phyloP scores from a whole-genome alignment of 2,329 filamentous ascomycete species.

The Fusarium heterosporum region DNA sequence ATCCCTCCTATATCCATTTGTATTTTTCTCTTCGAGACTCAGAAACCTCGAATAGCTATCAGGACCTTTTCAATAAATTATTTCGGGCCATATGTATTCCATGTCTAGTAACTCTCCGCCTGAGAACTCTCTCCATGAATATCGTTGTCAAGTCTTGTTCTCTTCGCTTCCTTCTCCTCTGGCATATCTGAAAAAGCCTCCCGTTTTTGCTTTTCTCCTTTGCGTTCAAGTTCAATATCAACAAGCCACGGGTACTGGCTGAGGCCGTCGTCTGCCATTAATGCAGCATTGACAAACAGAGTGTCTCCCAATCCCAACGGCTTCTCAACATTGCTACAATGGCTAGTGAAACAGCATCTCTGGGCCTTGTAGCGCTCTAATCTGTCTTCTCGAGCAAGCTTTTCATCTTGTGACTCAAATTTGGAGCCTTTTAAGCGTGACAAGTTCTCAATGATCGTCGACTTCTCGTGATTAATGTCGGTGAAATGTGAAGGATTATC shows the following conservation, averaged over 20 bases:
- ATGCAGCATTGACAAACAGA: constrained; percentile 36
- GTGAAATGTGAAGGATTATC: constrained; percentile 57
- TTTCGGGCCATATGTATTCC: too few species aligned
- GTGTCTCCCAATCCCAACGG: neutral
- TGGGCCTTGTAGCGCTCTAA: neutral
- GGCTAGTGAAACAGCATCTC: constrained; percentile 21
- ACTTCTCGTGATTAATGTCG: constrained; percentile 60
- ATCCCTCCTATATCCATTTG: too few species aligned
- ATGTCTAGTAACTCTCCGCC: too few species aligned
- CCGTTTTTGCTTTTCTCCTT: neutral
- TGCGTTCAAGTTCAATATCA: constrained; percentile 17
- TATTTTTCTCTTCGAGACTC: too few species aligned
- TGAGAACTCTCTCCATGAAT: neutral
- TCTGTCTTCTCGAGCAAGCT: neutral
- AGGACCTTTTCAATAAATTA: too few species aligned
- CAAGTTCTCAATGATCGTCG: constrained; percentile 53
- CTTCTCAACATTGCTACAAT: constrained; percentile 1
- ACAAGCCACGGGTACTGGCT: constrained; percentile 28
- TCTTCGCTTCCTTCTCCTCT: neutral
- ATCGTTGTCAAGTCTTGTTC: neutral
- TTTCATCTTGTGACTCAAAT: constrained; percentile 5
- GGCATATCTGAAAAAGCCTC: neutral
- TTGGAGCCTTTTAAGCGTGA: neutral
- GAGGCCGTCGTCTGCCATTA: neutral
- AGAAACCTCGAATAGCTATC: too few species aligned